Evolutionary conservation across 768 basidiomycete species (phyloP).

Genomic region (Gloeophyllum trabeum): DNA sequence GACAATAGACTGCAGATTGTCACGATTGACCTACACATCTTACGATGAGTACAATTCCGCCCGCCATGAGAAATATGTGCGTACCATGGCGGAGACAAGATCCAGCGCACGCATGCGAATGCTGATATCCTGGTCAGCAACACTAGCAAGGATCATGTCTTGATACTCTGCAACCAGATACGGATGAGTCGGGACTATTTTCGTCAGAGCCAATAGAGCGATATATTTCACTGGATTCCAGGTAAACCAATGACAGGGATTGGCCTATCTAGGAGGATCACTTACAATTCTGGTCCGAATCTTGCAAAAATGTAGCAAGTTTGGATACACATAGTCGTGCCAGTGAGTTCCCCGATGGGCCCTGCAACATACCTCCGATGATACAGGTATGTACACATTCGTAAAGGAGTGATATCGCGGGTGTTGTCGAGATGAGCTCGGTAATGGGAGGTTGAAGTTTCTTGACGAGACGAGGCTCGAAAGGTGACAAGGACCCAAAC

Average conservation of each 20-base stretch:
- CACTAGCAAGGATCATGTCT: slow-evolving; percentile 78
- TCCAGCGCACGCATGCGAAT: slow-evolving; percentile 95
- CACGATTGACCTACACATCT: slow-evolving; percentile 56
- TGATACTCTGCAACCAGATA: slow-evolving; percentile 87
- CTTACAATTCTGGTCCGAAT: slow-evolving; percentile 92
- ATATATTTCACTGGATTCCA: slow-evolving; percentile 85
- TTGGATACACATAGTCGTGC: slow-evolving; percentile 90
- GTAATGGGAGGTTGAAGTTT: slow-evolving; percentile 93
- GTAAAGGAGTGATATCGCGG: slow-evolving; percentile 91
- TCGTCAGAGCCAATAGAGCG: slow-evolving; percentile 86
- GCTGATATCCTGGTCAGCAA: slow-evolving; percentile 89
- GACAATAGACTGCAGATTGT: slow-evolving; percentile 82
- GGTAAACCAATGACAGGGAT: neutral
- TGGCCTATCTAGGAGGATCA: neutral
- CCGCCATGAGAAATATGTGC: slow-evolving; percentile 7
- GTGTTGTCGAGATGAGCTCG: slow-evolving; percentile 89
- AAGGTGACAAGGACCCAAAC: slow-evolving; percentile 89
- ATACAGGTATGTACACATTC: slow-evolving; percentile 99
- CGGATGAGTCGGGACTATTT: slow-evolving; percentile 89
- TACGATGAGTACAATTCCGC: slow-evolving; percentile 1
- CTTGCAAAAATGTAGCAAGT: slow-evolving; percentile 82
- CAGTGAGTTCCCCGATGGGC: slow-evolving; percentile 61
- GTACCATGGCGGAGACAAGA: slow-evolving; percentile 86
- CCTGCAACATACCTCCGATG: slow-evolving; percentile 90
- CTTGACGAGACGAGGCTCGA: slow-evolving; percentile 87